phyloP scores from a whole-genome alignment of 1,284 basidiomycete genomes.

The Fereydounia khargensis region DNA sequence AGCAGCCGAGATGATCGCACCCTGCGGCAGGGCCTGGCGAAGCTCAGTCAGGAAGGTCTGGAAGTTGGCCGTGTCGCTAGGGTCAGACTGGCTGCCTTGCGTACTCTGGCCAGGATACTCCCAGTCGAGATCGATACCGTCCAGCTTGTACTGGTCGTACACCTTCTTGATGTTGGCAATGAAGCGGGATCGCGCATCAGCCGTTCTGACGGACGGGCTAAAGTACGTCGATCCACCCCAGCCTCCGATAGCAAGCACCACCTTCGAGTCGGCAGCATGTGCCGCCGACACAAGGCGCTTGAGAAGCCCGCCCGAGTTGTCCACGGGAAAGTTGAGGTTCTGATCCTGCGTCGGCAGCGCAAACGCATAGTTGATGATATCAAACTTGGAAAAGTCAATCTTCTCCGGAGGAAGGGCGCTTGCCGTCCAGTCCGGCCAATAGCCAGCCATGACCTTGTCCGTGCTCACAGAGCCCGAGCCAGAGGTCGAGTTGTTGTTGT shows the following conservation, averaged over 20 bases:
- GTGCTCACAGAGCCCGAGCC: conserved; percentile 5
- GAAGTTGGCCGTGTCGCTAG: conserved; percentile 38
- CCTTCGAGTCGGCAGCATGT: conserved; percentile 21
- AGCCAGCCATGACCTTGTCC: conserved; percentile 31
- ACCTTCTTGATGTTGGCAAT: conserved; percentile 50
- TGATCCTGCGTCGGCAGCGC: conserved; percentile 29
- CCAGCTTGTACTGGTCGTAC: conserved; percentile 61
- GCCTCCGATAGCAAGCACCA: conserved; percentile 42
- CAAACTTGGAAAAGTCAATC: conserved; percentile 41
- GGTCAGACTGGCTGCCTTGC: conserved; percentile 44
- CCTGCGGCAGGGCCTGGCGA: conserved; percentile 61
- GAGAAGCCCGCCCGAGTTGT: conserved; percentile 11
- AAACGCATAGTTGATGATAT: conserved; percentile 48
- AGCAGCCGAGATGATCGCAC: conserved; percentile 38
- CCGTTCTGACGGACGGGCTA: conserved; percentile 25
- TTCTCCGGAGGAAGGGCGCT: conserved; percentile 16
- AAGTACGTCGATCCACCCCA: conserved; percentile 42
- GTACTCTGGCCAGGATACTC: conserved; percentile 57
- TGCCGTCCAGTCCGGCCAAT: conserved; percentile 43
- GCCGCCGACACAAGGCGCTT: conserved; percentile 30
- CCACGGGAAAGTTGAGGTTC: conserved; percentile 25
- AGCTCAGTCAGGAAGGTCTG: conserved; percentile 48
- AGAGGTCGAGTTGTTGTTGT: not conserved
- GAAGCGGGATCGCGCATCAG: conserved; percentile 17
- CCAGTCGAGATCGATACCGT: conserved; percentile 66